Evolutionary conservation across 495 filamentous ascomycete genomes (phyloP), one percentile per base, ranked within the genome.

Genomic region (Tuber indicum): DNA sequence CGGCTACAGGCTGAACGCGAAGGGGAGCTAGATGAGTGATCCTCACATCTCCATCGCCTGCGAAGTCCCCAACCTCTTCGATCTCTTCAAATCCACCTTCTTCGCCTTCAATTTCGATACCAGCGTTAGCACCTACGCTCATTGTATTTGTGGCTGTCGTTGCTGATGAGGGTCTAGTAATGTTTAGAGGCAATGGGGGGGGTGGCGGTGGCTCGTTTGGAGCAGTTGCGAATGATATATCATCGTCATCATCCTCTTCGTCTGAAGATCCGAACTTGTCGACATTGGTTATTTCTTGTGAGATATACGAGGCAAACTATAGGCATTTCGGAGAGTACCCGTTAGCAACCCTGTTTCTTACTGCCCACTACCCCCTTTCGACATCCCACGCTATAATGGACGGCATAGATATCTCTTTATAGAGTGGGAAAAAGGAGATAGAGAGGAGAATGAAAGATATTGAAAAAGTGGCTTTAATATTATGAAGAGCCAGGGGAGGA

Each of bases 211-310:
- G 81, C 9, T 83, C 81, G 47, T 78, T 81, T 26, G 81, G 81
- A n/a, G 81, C 81, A 1, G 74, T 78, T 19, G 78, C 72, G 43
- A 82, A 79, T 44, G 81, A 82, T 23, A 80, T 81, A n/a, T 81
- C 79, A 71, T 78, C 75, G 12, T 81, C 78, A 23, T 80, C 78
- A 9, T 78, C 75, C 26, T 83, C 81, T 62, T 83, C 81, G 70
- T 82, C 81, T 2, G 81, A 83, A 43, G 81, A 82, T 46, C 72
- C 81, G 46, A 81, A 81, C 52, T 82, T 80, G 81, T 83, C 81
- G 81, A 82, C 81, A 73, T 82, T 83, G 74, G 70, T 82, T 80
- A 83, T 82, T 77, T 83, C 81, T 75, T 81, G 81, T 41, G 81
- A 83, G 74, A 83, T 83, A 72, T 83, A 83, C 39, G 73, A 78